These are phyloP conservation scores for Ploettnerulaceae sp. DNA, from an alignment of 2,329 filamentous ascomycete species.

Conservation along the genomic window DNA sequence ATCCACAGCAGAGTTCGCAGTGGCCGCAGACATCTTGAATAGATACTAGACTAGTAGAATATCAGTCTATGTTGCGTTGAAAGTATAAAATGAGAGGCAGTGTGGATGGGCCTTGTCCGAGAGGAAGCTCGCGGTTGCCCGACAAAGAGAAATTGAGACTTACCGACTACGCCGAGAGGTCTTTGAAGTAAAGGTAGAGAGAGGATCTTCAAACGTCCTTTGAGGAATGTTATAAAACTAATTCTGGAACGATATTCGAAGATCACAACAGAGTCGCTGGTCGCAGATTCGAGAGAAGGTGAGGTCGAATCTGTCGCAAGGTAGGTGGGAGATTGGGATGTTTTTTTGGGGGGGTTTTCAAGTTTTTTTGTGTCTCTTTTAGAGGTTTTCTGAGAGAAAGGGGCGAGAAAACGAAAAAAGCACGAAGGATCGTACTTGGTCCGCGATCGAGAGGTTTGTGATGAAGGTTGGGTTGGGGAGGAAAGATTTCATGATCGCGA, in stretches of 20 bases:
- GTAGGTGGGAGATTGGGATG: constrained; percentile 18
- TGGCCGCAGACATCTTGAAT: constrained; percentile 56
- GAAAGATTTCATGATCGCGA: constrained; percentile 20
- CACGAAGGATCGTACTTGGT: constrained; percentile 33
- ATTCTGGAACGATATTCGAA: constrained; percentile 22
- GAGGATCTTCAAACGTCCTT: constrained; percentile 15
- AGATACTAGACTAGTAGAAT: constrained; percentile 21
- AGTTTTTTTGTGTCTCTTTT: constrained; percentile 36
- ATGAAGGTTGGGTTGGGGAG: constrained; percentile 17
- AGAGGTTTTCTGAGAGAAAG: constrained; percentile 33
- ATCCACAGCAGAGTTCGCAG: constrained; percentile 60
- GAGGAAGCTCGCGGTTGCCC: constrained; percentile 9
- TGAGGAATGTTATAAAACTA: constrained; percentile 22
- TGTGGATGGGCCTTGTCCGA: background rate
- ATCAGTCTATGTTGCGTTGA: constrained; percentile 14
- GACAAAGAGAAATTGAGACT: constrained; percentile 12
- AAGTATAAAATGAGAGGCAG: background rate
- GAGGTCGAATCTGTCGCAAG: constrained; percentile 28
- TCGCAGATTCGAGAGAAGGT: constrained; percentile 19
- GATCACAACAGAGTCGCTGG: constrained; percentile 19
- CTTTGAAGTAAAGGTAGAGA: constrained; percentile 20
- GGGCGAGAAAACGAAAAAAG: constrained; percentile 36
- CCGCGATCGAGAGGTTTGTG: constrained; percentile 27
- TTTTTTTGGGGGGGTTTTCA: constrained; percentile 34
- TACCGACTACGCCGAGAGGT: constrained; percentile 26